phyloP scores from a whole-genome alignment of 345 rosid species.

The Dovyalis caffra region DNA sequence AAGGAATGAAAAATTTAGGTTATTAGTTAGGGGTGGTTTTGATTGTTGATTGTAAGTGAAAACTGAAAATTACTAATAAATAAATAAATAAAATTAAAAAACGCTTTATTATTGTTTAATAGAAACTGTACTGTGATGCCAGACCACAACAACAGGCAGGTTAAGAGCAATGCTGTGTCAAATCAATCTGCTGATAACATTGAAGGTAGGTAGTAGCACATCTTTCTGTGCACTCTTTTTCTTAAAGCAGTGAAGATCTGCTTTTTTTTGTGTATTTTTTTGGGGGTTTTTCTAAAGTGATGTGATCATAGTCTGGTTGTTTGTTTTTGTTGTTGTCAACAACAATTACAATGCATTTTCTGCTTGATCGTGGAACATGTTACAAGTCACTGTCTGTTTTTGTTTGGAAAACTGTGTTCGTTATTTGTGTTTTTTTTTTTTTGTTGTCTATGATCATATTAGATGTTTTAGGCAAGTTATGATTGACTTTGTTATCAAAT shows the following conservation, averaged over 20 bases:
- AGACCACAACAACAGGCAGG: conserved; percentile 46
- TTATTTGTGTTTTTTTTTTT: background rate
- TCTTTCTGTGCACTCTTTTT: conserved; percentile 4
- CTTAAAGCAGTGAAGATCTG: conserved; percentile 25
- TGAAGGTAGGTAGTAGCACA: conserved; percentile 48
- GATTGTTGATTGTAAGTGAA: background rate
- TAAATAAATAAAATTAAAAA: background rate
- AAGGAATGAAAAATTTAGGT: background rate
- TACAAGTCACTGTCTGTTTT: background rate
- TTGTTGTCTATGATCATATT: background rate
- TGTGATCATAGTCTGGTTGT: background rate
- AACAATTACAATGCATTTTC: background rate
- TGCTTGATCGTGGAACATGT: background rate
- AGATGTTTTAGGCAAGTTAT: background rate
- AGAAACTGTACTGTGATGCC: conserved; percentile 43
- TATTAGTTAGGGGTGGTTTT: background rate
- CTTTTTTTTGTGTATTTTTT: conserved; percentile 6
- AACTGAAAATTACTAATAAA: background rate
- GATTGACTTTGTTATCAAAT: background rate
- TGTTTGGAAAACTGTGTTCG: background rate
- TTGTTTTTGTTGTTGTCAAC: background rate
- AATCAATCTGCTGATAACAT: conserved; percentile 56
- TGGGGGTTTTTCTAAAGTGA: background rate
- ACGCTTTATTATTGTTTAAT: background rate
- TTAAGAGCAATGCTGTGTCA: conserved; percentile 55